Conservation (phyloP, 2,329 filamentous ascomycete genomes). For the Curvularia sp. region DNA sequence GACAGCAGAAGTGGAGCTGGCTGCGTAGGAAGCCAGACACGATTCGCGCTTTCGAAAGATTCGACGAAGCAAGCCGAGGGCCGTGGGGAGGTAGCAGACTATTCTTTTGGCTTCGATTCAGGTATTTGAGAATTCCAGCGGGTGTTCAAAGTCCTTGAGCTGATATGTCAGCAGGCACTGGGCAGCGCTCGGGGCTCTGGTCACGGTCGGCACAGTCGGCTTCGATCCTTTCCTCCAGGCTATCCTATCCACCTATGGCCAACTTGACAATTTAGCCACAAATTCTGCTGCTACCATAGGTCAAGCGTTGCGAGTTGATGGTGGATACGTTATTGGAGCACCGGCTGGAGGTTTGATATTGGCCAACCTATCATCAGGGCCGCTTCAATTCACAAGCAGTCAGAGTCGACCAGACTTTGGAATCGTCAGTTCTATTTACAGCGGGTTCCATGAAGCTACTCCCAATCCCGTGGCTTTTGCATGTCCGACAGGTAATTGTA, state of each 20-base stretch:
- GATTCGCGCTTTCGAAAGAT: conserved; percentile 14
- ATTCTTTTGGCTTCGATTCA: conserved; percentile 16
- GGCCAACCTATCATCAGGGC: not conserved
- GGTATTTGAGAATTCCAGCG: not conserved
- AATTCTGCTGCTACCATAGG: not conserved
- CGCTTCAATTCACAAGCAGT: not conserved
- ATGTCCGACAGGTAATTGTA: conserved; percentile 22
- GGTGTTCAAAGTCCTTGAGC: not conserved
- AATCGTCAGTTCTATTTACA: conserved; percentile 18
- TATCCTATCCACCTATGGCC: conserved; percentile 3
- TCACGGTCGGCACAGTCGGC: conserved; percentile 3
- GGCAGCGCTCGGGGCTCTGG: conserved; percentile 4
- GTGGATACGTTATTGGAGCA: not conserved
- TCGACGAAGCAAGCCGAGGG: conserved; percentile 26
- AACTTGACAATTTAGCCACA: not conserved
- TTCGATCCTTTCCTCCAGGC: conserved; percentile 7
- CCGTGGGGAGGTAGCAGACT: conserved; percentile 20
- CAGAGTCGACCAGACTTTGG: conserved; percentile 19
- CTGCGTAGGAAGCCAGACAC: conserved; percentile 7
- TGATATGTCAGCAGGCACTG: not conserved
- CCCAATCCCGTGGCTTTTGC: conserved; percentile 1
- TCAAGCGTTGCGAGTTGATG: not conserved
- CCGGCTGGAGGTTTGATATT: not conserved
- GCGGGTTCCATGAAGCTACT: conserved; percentile 13
- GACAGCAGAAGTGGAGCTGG: conserved; percentile 28